Evolutionary conservation across 306 rosid genomes (phyloP).

Genomic region (Dryas drummondii): DNA sequence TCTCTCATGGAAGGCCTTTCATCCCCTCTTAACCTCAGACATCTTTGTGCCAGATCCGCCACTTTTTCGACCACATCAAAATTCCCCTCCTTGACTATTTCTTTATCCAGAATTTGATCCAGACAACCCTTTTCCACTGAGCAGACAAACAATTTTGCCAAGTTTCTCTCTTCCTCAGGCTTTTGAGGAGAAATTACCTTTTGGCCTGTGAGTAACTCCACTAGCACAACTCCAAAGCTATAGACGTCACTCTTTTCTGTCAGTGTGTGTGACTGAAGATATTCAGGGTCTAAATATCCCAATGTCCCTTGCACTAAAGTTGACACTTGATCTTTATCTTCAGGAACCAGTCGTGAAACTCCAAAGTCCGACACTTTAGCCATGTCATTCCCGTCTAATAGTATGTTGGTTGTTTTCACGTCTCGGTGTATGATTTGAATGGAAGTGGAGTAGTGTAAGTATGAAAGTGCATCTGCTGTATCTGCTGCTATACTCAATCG

Average conservation of each 20-base stretch:
- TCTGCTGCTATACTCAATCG: too few species aligned
- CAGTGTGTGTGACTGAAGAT: background rate
- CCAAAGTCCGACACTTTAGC: conserved; percentile 17
- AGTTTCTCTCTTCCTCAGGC: background rate
- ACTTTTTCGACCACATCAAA: background rate
- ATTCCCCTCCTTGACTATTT: background rate
- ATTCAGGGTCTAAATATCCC: conserved; percentile 5
- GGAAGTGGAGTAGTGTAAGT: background rate
- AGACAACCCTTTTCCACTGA: background rate
- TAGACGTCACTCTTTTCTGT: background rate
- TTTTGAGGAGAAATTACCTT: background rate
- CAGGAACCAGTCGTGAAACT: background rate
- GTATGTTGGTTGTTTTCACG: background rate
- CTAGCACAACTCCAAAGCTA: background rate
- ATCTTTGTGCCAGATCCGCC: conserved; percentile 1
- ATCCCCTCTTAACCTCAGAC: background rate
- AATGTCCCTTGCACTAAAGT: background rate
- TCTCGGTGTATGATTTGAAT: conserved; percentile 4
- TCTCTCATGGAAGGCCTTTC: background rate
- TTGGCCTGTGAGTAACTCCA: background rate
- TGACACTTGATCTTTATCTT: background rate
- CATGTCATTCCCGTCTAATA: background rate
- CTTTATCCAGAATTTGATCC: background rate
- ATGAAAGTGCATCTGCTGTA: too few species aligned
- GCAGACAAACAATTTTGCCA: background rate